phyloP scores from a whole-genome alignment of 108 stramenopile genomes.

The Fistulifera solaris region DNA sequence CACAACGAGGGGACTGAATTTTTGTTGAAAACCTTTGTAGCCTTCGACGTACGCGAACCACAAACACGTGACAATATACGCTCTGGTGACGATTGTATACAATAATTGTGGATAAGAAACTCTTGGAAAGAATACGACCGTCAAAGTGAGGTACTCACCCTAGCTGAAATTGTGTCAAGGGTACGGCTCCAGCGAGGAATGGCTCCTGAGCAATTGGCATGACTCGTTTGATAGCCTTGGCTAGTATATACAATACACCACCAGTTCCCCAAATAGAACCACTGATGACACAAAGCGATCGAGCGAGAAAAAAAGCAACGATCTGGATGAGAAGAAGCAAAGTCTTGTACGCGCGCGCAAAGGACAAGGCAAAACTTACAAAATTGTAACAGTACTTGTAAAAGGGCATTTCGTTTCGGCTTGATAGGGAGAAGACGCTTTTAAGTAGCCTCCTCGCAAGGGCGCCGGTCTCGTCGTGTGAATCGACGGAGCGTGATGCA shows the following conservation, averaged over 20 bases:
- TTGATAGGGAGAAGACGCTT: no score
- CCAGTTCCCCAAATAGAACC: slow-evolving; percentile 75
- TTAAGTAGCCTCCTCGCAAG: no score
- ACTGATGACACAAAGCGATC: neutral
- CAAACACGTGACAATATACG: slow-evolving; percentile 52
- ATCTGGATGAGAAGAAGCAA: neutral
- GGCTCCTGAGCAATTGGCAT: slow-evolving; percentile 91
- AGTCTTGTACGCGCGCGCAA: neutral
- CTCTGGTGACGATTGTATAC: slow-evolving; percentile 16
- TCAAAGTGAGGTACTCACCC: slow-evolving; percentile 38
- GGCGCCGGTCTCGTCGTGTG: no score
- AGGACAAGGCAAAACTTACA: neutral
- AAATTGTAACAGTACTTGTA: no score
- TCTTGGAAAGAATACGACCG: neutral
- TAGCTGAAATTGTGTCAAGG: slow-evolving; percentile 53
- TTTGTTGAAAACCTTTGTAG: slow-evolving; percentile 93
- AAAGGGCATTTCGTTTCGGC: no score
- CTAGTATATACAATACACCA: slow-evolving; percentile 80
- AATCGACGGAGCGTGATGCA: no score
- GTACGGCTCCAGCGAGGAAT: slow-evolving; percentile 37
- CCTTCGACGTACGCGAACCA: slow-evolving; percentile 92
- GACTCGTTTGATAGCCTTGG: slow-evolving; percentile 80
- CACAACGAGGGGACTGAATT: slow-evolving; percentile 92
- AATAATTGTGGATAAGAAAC: slow-evolving; percentile 2
- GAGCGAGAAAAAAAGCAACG: neutral